Base-by-base conservation (phyloP, 805 yeast species). In the Lipomyces chichibuensis region DNA sequence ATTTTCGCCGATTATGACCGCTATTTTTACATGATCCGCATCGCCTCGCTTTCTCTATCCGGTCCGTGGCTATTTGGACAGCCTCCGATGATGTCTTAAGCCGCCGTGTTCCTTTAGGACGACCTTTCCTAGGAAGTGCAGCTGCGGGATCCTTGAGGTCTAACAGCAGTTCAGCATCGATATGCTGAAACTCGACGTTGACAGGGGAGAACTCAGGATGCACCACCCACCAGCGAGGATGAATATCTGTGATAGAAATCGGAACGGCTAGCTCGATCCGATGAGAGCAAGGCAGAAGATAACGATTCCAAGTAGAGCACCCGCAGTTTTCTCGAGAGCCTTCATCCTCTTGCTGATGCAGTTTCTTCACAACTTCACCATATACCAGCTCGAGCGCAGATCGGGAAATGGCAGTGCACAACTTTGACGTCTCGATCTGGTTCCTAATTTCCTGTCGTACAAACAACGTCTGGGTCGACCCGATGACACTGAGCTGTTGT, bases 61-160 rank as follows among this genome's bases (percentile, higher is more conserved):
- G 53, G 53, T 49, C 53, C 23, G 53, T 13, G 7, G 53, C n/a
- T 23, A 4, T 49, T 23, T 49, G 53, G 8, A 49, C 53, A 17
- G 9, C 53, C 1, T 49, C 53, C 14, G 53, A 1, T n/a, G 53
- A 49, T 1, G 53, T 49, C 7, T 49, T 25, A 49, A 49, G 53
- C 23, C 53, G 53, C 1, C 25, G 53, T 49, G 53, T 49, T 5
- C 53, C 53, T 49, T 49, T 49, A n/a, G 53, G 25, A 14, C 53
- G 53, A 9, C 53, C 53, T 14, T 49, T 49, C 53, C 53, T 49
- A 1, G 53, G 53, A 49, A 49, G 53, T 49, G 53, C n/a, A 5
- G 53, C 53, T 49, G 53, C 53, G 53, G 53, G 53, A n/a, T 49
- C 53, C 25, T 23, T 49, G 53, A 49, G 53, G n/a, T 49, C 53